phyloP scores from a whole-genome alignment of 2,329 filamentous ascomycete genomes.

The Fusarium armeniacum region DNA sequence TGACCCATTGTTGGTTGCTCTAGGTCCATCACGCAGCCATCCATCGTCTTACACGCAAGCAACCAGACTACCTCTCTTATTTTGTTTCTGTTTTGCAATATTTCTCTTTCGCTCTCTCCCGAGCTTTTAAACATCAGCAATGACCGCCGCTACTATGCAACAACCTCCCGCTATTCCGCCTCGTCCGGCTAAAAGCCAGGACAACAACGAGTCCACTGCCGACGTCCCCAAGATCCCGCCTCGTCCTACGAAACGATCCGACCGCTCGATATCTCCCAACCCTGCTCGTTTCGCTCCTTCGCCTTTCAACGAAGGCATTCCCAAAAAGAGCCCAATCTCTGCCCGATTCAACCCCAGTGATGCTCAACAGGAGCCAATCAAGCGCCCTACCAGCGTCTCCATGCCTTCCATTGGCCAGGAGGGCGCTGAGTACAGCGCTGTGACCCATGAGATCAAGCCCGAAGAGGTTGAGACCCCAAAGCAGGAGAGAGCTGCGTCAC shows the following conservation, averaged over 20 bases:
- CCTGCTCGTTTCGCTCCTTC: constrained; percentile 86
- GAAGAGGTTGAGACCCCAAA: constrained; percentile 60
- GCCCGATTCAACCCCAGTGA: constrained; percentile 56
- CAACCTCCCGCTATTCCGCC: constrained; percentile 68
- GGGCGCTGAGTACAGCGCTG: constrained; percentile 84
- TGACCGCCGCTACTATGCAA: constrained; percentile 66
- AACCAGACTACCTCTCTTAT: constrained; percentile 22
- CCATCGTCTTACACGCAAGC: constrained; percentile 38
- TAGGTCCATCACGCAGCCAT: constrained; percentile 34
- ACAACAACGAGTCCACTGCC: constrained; percentile 57
- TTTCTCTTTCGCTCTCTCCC: constrained; percentile 32
- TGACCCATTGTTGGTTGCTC: constrained; percentile 41
- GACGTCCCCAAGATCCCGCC: constrained; percentile 78
- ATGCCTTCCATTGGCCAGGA: constrained; percentile 91
- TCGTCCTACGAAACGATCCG: constrained; percentile 79
- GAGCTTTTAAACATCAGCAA: constrained; percentile 51
- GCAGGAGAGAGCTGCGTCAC: constrained; percentile 59
- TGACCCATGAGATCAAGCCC: constrained; percentile 59
- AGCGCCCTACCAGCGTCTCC: constrained; percentile 81
- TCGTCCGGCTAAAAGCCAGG: constrained; percentile 66
- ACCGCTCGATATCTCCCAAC: constrained; percentile 82
- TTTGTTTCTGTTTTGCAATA: constrained; percentile 31
- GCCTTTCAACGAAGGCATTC: constrained; percentile 81
- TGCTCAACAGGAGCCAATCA: constrained; percentile 58
- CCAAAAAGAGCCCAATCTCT: constrained; percentile 60